A percentile compares a stretch with the other conserved stretches of the same genome.
Conservation (phyloP, 176 grass and related monocot genomes). For the Ampelocalamus luodianensis region DNA sequence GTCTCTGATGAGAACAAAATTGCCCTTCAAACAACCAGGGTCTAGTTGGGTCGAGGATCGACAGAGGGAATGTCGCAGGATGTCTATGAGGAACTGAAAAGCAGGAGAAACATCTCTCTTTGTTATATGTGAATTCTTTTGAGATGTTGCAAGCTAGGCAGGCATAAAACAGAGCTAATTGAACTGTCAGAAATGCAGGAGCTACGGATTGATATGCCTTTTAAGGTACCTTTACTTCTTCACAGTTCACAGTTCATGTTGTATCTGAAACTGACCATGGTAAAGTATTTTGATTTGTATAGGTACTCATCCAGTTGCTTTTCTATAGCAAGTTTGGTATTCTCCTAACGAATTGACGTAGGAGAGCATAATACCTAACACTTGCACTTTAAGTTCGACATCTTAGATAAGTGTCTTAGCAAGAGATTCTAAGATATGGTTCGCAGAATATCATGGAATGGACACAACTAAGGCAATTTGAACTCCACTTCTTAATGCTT, state of each 20-base stretch:
- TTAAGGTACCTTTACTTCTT: constrained; percentile 40
- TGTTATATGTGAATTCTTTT: background rate
- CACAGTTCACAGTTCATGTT: constrained; percentile 11
- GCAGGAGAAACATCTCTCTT: background rate
- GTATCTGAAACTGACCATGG: constrained; percentile 17
- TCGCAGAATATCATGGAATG: background rate
- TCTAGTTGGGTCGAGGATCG: constrained; percentile 69
- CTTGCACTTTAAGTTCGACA: constrained; percentile 17
- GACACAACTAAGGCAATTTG: background rate
- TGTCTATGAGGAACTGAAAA: constrained; percentile 38
- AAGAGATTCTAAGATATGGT: constrained; percentile 24
- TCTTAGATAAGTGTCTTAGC: constrained; percentile 5
- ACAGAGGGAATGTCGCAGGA: constrained; percentile 31
- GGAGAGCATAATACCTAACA: background rate
- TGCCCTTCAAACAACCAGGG: constrained; percentile 63
- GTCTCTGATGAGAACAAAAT: constrained; percentile 53
- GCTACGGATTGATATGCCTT: background rate
- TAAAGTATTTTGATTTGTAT: constrained; percentile 24
- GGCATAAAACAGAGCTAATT: constrained; percentile 22
- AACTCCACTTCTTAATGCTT: no score
- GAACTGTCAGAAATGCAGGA: constrained; percentile 16
- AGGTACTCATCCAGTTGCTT: background rate
- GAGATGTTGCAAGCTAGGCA: constrained; percentile 1
- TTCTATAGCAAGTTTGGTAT: background rate
- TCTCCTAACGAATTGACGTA: background rate